Conservation (phyloP, 176 grass and related monocot species). For the Carex parvula region DNA sequence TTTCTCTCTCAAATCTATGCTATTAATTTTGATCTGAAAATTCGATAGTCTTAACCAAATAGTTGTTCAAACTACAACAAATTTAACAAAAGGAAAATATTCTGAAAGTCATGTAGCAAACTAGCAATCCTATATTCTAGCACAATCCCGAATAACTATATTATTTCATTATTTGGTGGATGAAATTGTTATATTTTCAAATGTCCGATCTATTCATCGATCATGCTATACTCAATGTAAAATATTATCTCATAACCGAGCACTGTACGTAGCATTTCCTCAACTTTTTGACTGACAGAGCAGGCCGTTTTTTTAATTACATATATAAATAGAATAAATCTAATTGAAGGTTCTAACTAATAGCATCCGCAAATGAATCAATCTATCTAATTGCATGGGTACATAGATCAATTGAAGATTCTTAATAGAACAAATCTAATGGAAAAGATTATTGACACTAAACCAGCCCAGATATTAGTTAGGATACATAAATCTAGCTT, state of each 20-base stretch:
- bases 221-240: not conserved
- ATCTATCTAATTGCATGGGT: not conserved
- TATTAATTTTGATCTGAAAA: too few relatives aligned
- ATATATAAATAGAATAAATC: not conserved
- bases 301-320: not conserved
- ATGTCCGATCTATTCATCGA: not conserved
- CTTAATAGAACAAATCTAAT: not conserved
- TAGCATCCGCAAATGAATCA: not conserved
- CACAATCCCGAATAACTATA: too few relatives aligned
- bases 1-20: too few relatives aligned
- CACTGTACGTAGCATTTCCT: not conserved
- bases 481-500: not conserved
- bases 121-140: too few relatives aligned
- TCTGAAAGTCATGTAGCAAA: too few relatives aligned
- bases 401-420: not conserved
- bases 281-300: not conserved
- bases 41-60: too few relatives aligned
- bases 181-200: not conserved
- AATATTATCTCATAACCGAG: not conserved
- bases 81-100: too few relatives aligned
- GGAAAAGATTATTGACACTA: not conserved
- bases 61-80: too few relatives aligned
- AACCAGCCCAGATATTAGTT: not conserved
- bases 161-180: not conserved
- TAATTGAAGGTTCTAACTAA: not conserved